A percentile compares a stretch with the other conserved stretches of the same genome.
phyloP scores from a whole-genome alignment of 1,284 basidiomycete genomes.

The Somion occarium region DNA sequence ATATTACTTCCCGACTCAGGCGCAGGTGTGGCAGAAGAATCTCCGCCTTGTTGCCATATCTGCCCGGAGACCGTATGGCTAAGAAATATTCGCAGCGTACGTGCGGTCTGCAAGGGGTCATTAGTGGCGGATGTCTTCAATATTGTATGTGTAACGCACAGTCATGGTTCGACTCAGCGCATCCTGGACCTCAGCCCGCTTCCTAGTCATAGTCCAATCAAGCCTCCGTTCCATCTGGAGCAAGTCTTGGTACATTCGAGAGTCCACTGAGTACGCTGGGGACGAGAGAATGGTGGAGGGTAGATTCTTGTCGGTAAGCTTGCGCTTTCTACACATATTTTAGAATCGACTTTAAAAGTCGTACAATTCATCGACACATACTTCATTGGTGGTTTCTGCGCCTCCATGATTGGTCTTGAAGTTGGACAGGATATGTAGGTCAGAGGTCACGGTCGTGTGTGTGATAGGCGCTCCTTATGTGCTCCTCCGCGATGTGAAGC shows the following conservation, averaged over 20 bases:
- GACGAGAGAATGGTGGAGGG: conserved; percentile 66
- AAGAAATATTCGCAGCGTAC: conserved; percentile 85
- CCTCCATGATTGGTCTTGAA: neutral
- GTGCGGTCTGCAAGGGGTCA: conserved; percentile 54
- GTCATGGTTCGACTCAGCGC: conserved; percentile 58
- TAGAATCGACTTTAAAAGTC: neutral
- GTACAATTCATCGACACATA: neutral
- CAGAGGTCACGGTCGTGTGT: too few species aligned
- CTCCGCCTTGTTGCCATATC: conserved; percentile 63
- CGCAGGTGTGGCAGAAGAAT: conserved; percentile 14
- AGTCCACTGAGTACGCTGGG: conserved; percentile 73
- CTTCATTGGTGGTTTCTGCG: neutral
- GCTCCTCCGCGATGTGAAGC: too few species aligned
- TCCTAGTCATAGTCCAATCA: conserved; percentile 93
- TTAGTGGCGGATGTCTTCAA: neutral
- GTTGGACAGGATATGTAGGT: too few species aligned
- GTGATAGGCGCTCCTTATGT: too few species aligned
- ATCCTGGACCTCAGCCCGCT: conserved; percentile 88
- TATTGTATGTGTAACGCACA: conserved; percentile 32
- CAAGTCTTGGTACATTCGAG: conserved; percentile 82
- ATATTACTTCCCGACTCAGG: conserved; percentile 28
- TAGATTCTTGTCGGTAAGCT: conserved; percentile 75
- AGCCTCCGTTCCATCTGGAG: conserved; percentile 87
- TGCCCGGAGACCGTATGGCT: conserved; percentile 89
- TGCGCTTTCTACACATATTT: conserved; percentile 52